Evolutionary conservation across 352 stramenopile species (phyloP), one percentile per base, ranked within the genome.

Genomic region (Phytophthora idaei): DNA sequence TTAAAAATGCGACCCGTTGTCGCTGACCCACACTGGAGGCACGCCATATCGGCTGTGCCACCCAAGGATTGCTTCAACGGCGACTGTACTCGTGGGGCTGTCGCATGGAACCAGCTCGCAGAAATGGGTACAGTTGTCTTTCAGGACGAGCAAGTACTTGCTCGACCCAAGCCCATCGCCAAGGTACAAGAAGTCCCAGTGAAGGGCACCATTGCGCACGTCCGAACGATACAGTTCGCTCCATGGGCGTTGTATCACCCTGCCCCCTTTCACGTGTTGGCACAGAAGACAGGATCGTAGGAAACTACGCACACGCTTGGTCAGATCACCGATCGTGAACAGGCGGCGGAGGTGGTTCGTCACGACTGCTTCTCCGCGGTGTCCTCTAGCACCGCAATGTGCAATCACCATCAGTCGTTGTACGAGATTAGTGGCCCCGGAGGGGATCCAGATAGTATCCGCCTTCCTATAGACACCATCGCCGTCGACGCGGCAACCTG

Each of bases 51-150:
- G 46, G 9, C 46, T 52, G 17, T 64, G 47, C 36, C 57, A 64
- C n/a, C 57, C 55, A 6, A 64, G 37, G 14, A 55, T 42, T 1
- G 39, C 29, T 8, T 54, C 59, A 10, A 15, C 31, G 17, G 42
- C 49, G 5, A 59, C 39, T 41, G 28, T 17, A 14, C 57, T 55
- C 3, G 57, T 64, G 5, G 57, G 45, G 0, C 34, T 34, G 25
- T 64, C 57, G 8, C 57, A 64, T 10, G 47, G n/a, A n/a, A 64
- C 14, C 29, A 55, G 25, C 12, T 67, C 50, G 9, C 57, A 64
- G 37, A 60, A 60, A 28, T 67, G 59, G 14, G 49, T 67, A 27
- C 50, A 64, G 14, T 64, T 64, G 47, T 60, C 50, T 8, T 67
- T 54, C 1, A 66, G 31, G 17, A 64, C 41, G 8, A 57, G 15